A percentile compares a stretch with the other conserved stretches of the same genome.
Conservation (phyloP, 352 stramenopile species). For the Blastocystis sp. region DNA sequence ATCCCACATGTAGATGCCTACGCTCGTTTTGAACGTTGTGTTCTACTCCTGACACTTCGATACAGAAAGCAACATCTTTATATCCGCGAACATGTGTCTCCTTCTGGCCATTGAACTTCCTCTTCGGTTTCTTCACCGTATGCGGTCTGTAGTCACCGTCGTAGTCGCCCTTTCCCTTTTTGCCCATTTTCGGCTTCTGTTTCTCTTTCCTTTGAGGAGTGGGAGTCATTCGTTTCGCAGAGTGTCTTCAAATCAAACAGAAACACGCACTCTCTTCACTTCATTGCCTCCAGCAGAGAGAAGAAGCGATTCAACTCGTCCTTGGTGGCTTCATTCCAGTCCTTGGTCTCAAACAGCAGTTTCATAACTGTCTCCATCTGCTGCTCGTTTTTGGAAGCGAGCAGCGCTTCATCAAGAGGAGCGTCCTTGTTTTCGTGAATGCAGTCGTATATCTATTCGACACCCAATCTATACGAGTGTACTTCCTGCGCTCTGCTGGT, state of each 20-base stretch:
- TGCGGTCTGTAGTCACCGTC: conserved; percentile 21
- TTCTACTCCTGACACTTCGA: neutral
- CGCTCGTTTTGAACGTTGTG: conserved; percentile 65
- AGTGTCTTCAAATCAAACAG: neutral
- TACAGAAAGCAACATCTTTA: conserved; percentile 10
- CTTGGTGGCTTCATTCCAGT: conserved; percentile 38
- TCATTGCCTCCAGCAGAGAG: neutral
- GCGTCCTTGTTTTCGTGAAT: conserved; percentile 52
- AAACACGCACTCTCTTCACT: neutral
- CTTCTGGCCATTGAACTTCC: conserved; percentile 46
- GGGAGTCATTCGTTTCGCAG: neutral
- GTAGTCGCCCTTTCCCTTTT: conserved; percentile 30
- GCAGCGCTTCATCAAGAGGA: neutral
- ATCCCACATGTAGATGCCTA: conserved; percentile 90
- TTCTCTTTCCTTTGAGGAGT: too few relatives aligned
- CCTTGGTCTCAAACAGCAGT: conserved; percentile 40
- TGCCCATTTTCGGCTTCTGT: conserved; percentile 45
- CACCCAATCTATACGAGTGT: neutral
- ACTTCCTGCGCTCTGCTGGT: conserved; percentile 54
- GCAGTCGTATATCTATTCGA: conserved; percentile 33
- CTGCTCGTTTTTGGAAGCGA: conserved; percentile 9
- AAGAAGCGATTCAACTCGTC: conserved; percentile 40
- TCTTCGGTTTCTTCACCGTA: neutral
- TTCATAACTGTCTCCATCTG: conserved; percentile 5
- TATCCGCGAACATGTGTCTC: conserved; percentile 45